Evolutionary conservation across 75 land plant species (phyloP).

Genomic region (Cryptomeria japonica): DNA sequence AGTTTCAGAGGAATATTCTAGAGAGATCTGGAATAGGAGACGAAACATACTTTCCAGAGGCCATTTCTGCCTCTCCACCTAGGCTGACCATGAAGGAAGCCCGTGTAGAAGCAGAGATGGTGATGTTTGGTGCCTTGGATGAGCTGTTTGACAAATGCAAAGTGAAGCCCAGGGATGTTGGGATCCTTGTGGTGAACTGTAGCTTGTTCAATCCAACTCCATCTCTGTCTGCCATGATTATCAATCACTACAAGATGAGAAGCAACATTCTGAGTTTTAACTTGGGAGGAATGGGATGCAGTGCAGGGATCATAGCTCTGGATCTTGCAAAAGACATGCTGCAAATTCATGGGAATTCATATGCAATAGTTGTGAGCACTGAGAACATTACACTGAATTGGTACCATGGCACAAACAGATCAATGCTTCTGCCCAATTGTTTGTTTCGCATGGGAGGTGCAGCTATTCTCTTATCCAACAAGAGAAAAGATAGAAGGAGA

Average conservation of each 20-base stretch:
- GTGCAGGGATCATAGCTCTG: slow-evolving; percentile 58
- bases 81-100: slow-evolving; percentile 41
- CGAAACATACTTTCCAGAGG: slow-evolving; percentile 52
- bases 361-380: slow-evolving; percentile 83
- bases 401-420: slow-evolving; percentile 56
- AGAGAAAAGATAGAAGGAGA: slow-evolving; percentile 36
- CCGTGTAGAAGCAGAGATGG: slow-evolving; percentile 38
- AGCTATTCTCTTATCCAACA: slow-evolving; percentile 65
- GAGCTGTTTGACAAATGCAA: slow-evolving; percentile 45
- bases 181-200: slow-evolving; percentile 66
- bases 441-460: slow-evolving; percentile 22
- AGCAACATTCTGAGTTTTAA: slow-evolving; percentile 43
- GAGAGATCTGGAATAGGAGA: slow-evolving; percentile 63
- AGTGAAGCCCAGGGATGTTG: slow-evolving; percentile 45
- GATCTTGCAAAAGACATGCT: slow-evolving; percentile 61
- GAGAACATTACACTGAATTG: slow-evolving; percentile 29
- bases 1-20: slow-evolving; percentile 41
- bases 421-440: slow-evolving; percentile 89
- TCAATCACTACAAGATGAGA: slow-evolving; percentile 65
- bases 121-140: slow-evolving; percentile 53
- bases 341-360: slow-evolving; percentile 36
- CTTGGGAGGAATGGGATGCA: slow-evolving; percentile 70
- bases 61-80: slow-evolving; percentile 26
- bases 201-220: slow-evolving; percentile 60
- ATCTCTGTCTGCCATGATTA: slow-evolving; percentile 56